phyloP scores from a whole-genome alignment of 2,329 filamentous ascomycete genomes.

The Pseudogymnoascus sp. region DNA sequence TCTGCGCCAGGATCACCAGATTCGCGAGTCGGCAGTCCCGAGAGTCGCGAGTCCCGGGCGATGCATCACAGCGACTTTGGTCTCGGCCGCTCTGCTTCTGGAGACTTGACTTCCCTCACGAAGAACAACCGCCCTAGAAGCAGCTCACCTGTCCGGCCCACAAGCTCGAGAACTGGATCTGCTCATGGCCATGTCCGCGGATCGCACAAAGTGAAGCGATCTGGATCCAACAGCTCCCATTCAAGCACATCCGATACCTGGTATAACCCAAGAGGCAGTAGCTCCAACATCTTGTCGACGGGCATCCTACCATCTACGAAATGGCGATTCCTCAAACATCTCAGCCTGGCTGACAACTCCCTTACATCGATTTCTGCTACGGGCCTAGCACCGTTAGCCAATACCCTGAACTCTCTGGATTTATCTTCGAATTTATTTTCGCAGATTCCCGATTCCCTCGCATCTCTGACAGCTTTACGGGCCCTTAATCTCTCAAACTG shows the following conservation, averaged over 20 bases:
- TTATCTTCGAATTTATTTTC: conserved; percentile 87
- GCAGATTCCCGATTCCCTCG: conserved; percentile 88
- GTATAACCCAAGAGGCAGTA: conserved; percentile 61
- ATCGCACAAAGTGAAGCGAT: conserved; percentile 71
- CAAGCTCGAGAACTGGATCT: conserved; percentile 62
- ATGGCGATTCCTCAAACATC: conserved; percentile 89
- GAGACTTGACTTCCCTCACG: conserved; percentile 24
- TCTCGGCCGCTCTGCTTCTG: conserved; percentile 20
- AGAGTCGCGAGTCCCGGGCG: conserved; percentile 14
- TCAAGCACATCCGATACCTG: conserved; percentile 65
- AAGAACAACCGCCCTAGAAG: conserved; percentile 55
- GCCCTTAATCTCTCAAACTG: conserved; percentile 92
- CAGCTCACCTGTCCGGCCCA: conserved; percentile 72
- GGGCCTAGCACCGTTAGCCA: conserved; percentile 75
- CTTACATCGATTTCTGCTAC: conserved; percentile 70
- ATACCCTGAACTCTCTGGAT: conserved; percentile 86
- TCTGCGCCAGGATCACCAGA: conserved; percentile 63
- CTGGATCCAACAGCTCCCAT: conserved; percentile 87
- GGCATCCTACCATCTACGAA: conserved; percentile 75
- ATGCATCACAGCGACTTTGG: neutral
- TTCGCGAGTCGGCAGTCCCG: conserved; percentile 25
- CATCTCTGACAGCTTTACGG: conserved; percentile 77
- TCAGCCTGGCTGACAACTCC: conserved; percentile 87
- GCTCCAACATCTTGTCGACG: conserved; percentile 67
- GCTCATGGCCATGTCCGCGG: conserved; percentile 55